Evolutionary conservation across 2,329 filamentous ascomycete species (phyloP).

Genomic region (Pezicula radicicola): DNA sequence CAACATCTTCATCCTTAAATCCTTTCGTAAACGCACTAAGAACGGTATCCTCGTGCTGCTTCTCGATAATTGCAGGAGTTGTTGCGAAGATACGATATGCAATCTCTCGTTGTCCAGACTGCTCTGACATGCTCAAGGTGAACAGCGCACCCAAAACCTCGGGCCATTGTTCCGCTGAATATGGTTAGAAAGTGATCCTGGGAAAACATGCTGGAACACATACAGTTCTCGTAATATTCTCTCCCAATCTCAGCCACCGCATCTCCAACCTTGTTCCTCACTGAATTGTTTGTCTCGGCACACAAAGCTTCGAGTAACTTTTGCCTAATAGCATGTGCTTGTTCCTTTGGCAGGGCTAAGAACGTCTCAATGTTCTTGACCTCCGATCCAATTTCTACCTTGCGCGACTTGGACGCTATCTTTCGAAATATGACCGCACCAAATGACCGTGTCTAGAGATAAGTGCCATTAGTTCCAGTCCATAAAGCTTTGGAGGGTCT

Average conservation of each 20-base stretch:
- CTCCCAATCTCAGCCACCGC: slow-evolving; percentile 94
- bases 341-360: slow-evolving; percentile 69
- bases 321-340: slow-evolving; percentile 74
- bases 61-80: slow-evolving; percentile 93
- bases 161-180: slow-evolving; percentile 76
- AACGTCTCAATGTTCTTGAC: slow-evolving; percentile 76
- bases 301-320: slow-evolving; percentile 79
- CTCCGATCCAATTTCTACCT: slow-evolving; percentile 56
- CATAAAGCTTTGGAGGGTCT: not conserved
- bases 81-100: slow-evolving; percentile 95
- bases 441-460: slow-evolving; percentile 77
- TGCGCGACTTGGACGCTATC: slow-evolving; percentile 85
- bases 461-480: slow-evolving; percentile 11
- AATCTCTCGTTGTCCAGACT: slow-evolving; percentile 82
- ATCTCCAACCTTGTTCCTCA: slow-evolving; percentile 95
- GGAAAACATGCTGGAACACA: slow-evolving; percentile 29
- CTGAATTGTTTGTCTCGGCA: slow-evolving; percentile 67
- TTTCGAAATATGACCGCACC: slow-evolving; percentile 91
- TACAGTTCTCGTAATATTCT: slow-evolving; percentile 91
- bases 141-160: slow-evolving; percentile 86
- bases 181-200: not conserved
- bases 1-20: slow-evolving; percentile 83
- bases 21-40: slow-evolving; percentile 84
- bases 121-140: slow-evolving; percentile 81
- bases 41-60: slow-evolving; percentile 90